Evolutionary conservation across 208 protist species (phyloP), one percentile per base, ranked within the genome.

Genomic region (Hexamita inflata): DNA sequence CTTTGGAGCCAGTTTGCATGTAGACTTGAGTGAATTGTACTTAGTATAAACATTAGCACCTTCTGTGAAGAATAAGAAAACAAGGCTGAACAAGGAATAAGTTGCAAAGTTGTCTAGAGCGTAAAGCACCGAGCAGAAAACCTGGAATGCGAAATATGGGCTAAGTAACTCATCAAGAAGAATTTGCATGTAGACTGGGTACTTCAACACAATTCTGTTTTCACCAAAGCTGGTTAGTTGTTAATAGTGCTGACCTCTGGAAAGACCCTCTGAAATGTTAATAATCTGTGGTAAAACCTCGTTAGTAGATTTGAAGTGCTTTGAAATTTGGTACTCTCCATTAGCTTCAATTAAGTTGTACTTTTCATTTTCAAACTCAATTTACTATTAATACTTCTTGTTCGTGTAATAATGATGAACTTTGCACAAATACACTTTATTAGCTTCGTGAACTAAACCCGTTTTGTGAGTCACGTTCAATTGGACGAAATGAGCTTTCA

Each of bases 201-300:
- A n/a, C 4, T n/a, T n/a, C 24, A 49, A n/a, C 7, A 45, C 35
- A 40, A 70, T 35, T n/a, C 64, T 13, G 42, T 70, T 70, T 49
- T 70, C 64, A 4, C 64, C 64, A 45, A 45, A 70, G 9, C 15
- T 11, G 15, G 26, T n/a, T n/a, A 45, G 11, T n/a, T 11, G 2
- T 45, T 70, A n/a, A 15, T 35, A 57, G n/a, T 70, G 40, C 64
- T 70, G 34, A n/a, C n/a, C n/a, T n/a, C n/a, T n/a, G n/a, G n/a
- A n/a, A n/a, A n/a, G n/a, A n/a, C n/a, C n/a, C n/a, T n/a, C n/a
- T n/a, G n/a, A n/a, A n/a, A n/a, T n/a, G n/a, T n/a, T n/a, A n/a
- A n/a, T n/a, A n/a, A n/a, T n/a, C n/a, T n/a, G n/a, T n/a, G n/a
- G n/a, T n/a, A n/a, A n/a, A n/a, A n/a, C n/a, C n/a, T n/a, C n/a